Conservation (phyloP, 768 basidiomycete genomes). For the Suillus lakei region DNA sequence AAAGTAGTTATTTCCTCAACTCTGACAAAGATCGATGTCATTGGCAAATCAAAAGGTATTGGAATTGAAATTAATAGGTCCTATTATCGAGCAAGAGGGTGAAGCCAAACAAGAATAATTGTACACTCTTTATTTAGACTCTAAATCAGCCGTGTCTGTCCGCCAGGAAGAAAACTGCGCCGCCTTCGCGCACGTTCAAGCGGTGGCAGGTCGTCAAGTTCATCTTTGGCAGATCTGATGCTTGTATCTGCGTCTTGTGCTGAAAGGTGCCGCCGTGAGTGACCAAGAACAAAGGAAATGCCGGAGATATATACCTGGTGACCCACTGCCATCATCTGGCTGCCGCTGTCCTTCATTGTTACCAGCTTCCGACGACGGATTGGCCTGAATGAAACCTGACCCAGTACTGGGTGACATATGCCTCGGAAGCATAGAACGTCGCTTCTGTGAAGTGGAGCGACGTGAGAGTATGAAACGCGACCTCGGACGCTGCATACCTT, state of each 20-base stretch:
- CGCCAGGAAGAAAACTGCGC: conserved; percentile 39
- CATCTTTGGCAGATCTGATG: conserved; percentile 39
- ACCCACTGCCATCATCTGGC: conserved; percentile 33
- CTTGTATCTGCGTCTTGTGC: conserved; percentile 33
- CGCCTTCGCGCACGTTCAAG: conserved; percentile 70
- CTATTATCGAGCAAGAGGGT: not conserved
- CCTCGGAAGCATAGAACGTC: conserved; percentile 75
- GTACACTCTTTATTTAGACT: not conserved
- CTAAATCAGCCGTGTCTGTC: conserved; percentile 31
- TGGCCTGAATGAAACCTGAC: conserved; percentile 4
- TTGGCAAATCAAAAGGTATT: not conserved
- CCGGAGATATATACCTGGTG: conserved; percentile 24
- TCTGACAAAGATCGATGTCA: not conserved
- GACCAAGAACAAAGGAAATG: conserved; percentile 6
- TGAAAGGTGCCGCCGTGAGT: conserved; percentile 17
- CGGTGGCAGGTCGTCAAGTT: conserved; percentile 67
- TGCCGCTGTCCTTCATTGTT: conserved; percentile 30
- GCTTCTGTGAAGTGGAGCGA: conserved; percentile 52
- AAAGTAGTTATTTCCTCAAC: not conserved
- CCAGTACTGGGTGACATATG: conserved; percentile 44
- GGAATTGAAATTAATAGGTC: not conserved
- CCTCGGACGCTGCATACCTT: conserved; percentile 51
- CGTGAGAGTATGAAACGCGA: not conserved
- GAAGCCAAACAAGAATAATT: not conserved
- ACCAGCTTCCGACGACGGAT: conserved; percentile 19